Percentiles rank a stretch among this genome's conserved stretches.
Conservation (phyloP, 495 filamentous ascomycete genomes). For the Elasticomyces elasticus region DNA sequence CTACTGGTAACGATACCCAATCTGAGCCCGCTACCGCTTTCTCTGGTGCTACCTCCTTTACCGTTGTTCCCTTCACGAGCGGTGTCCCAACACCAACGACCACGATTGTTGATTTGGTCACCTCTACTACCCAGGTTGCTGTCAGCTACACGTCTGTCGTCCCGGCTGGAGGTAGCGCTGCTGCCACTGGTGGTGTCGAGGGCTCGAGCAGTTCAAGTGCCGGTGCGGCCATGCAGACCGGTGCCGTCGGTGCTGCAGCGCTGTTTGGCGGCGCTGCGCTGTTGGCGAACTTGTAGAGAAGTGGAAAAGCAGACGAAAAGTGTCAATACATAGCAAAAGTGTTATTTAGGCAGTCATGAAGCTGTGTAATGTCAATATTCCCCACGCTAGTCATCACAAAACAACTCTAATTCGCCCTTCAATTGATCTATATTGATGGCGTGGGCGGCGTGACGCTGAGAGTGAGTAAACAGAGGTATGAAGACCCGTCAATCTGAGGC, state of each 20-base stretch:
- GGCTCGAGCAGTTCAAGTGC: constrained; percentile 5
- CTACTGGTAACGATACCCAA: background rate
- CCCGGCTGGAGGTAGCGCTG: background rate
- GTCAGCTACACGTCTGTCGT: background rate
- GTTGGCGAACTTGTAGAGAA: constrained; percentile 21
- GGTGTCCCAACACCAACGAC: constrained; percentile 28
- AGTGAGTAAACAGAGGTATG: no score
- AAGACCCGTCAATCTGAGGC: no score
- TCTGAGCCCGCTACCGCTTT: background rate
- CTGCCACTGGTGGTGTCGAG: background rate
- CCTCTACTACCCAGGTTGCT: constrained; percentile 2
- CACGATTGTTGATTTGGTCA: constrained; percentile 8
- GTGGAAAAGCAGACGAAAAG: background rate
- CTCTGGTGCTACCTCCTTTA: constrained; percentile 32
- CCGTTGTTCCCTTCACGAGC: constrained; percentile 28
- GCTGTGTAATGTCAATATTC: no score
- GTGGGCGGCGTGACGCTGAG: no score
- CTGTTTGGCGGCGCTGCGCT: constrained; percentile 35
- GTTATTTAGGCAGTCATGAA: no score
- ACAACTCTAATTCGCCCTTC: no score
- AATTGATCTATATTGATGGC: no score
- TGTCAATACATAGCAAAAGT: no score
- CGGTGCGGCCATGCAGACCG: constrained; percentile 23
- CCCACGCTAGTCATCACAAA: no score
- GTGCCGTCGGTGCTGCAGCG: constrained; percentile 33